A percentile compares a stretch with the other conserved stretches of the same genome.
phyloP scores from a whole-genome alignment of 75 land plant species.

The Isoetes taiwanensis region DNA sequence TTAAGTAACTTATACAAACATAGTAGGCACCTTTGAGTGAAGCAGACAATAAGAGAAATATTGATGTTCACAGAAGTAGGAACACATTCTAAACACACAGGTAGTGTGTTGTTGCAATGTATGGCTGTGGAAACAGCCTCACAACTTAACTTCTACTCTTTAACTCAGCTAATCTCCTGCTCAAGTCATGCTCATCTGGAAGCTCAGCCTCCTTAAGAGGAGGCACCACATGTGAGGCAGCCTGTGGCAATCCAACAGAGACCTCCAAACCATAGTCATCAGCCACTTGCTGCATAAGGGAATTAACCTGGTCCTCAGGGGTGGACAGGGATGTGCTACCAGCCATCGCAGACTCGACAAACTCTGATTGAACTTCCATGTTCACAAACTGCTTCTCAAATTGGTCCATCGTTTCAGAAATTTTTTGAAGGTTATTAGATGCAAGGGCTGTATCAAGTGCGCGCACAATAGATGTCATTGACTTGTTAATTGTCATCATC shows the following conservation, averaged over 20 bases:
- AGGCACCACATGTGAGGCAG: slow-evolving; percentile 8
- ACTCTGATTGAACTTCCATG: slow-evolving; percentile 83
- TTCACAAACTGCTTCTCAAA: slow-evolving; percentile 74
- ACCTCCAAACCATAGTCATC: slow-evolving; percentile 81
- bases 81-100: too few relatives aligned
- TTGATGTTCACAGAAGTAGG: too few relatives aligned
- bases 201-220: slow-evolving; percentile 26
- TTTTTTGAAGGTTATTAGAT: slow-evolving; percentile 61
- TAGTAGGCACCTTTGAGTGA: too few relatives aligned
- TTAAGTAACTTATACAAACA: too few relatives aligned
- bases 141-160: slow-evolving; percentile 54
- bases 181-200: slow-evolving; percentile 63
- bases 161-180: slow-evolving; percentile 59
- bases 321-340: slow-evolving; percentile 74
- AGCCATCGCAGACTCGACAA: slow-evolving; percentile 79
- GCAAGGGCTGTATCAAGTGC: slow-evolving; percentile 53
- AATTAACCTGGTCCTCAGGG: slow-evolving; percentile 51
- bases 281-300: slow-evolving; percentile 51
- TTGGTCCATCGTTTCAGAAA: slow-evolving; percentile 68
- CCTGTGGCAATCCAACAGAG: slow-evolving; percentile 58
- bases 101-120: too few relatives aligned
- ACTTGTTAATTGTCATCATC: slow-evolving; percentile 49
- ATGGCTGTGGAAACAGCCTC: too few relatives aligned
- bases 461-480: slow-evolving; percentile 61
- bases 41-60: too few relatives aligned